Base-by-base conservation (phyloP, 495 filamentous ascomycete genomes). In the Xylaria curta region DNA sequence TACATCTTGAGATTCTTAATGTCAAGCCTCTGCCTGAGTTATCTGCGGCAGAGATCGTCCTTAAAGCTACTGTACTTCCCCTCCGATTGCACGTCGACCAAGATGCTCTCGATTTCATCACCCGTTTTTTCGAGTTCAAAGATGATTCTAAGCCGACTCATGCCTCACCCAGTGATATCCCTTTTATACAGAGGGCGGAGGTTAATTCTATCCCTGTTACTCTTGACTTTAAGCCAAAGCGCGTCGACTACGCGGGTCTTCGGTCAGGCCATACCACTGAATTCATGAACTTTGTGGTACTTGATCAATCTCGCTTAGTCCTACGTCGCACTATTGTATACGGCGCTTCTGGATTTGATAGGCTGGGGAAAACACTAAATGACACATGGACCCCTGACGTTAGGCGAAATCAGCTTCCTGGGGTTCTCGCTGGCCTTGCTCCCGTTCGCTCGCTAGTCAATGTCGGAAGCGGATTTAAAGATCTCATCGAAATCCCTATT, bases 361-460 rank as follows among this genome's bases (percentile, higher is more conserved):
- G 91, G 68, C 87, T 99, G 31, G 93, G 94, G 42, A 88, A 93
- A 75, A 93, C 90, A 10, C 86, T 99, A 17, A 98, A 98, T 78
- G 94, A 97, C 76, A 93, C 97, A 65, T 99, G 97, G 97, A 97
- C 94, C 90, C 94, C 93, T 12, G 94, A 99, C 76, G 91, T 99
- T 78, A 95, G 91, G 80, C 81, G 87, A 8, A 97, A 92, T 71
- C 97, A 99, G 78, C 91, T 99, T 7, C 95, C 94, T 1, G 90
- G 92, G 8, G 90, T 98, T 0, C 86, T 99, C 51, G 92, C 94
- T 1, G 96, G 97, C 44, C 83, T 99, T n/a, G 94, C 94, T 0
- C 93, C 94, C 6, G 91, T 98, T 28, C 89, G 95, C 19, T 93
- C 93, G 24, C 81, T 99, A 0, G 95, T 97, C 56, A 97, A 97